Base-by-base conservation (phyloP, 148 eudicot genomes). In the Nepenthes mirabilis region DNA sequence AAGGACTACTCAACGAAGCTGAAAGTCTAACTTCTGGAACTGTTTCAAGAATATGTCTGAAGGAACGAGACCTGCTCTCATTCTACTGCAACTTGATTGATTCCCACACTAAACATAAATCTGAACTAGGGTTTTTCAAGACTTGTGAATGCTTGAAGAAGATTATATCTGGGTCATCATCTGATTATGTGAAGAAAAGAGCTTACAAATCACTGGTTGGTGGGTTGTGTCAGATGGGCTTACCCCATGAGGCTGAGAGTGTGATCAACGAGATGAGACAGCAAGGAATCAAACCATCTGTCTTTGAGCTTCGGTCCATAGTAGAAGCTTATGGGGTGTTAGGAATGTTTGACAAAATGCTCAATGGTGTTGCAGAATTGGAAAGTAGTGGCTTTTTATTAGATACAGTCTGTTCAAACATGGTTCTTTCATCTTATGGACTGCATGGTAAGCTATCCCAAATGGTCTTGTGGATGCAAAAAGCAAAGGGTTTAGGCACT, bases 381-480 rank as follows among this genome's bases (percentile, higher is more conserved):
- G 90, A 85, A 57, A 62, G 55, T 3, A 66, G 67, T 37, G 90
- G 90, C 6, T 75, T 78, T 55, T 61, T 57, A 13, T 55, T 85
- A 62, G 96, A 91, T 68, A 82, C 80, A 2, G 75, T 88, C 59
- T 74, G 83, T 56, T 78, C 80, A 35, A 91, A 91, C 66, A 91
- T 91, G 98, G 82, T 91, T 53, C 84, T 91, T 45, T 78, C 93
- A 1, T 78, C 88, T 1, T 81, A 83, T 10, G 96, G 96, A 60
- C 65, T 69, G 64, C 81, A 80, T 56, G 53, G 37, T n/a, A 71
- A 83, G 58, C 78, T 83, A 53, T 37, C 63, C 7, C 74, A 80
- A 48, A 80, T 88, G 90, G 68, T 71, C 48, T 49, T 54, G n/a
- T 91, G 96, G 96, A 62, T 91, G 52, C 74, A 58, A 62, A 82